These are phyloP conservation scores for Scutellaria galericulata DNA, from an alignment of 257 asterid genomes.

Conservation along the genomic window DNA sequence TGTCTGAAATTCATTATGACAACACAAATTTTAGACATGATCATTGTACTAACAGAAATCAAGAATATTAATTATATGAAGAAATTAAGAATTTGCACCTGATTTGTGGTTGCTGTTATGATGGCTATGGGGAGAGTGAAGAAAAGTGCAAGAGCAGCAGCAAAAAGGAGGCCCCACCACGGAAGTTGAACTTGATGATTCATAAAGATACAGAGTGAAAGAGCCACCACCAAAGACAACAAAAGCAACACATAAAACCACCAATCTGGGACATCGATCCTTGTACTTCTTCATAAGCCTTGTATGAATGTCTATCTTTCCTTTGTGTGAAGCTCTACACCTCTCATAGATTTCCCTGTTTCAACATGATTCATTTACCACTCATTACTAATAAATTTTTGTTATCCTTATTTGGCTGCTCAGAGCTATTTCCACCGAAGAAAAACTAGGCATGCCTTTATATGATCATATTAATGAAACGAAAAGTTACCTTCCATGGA, in stretches of 20 bases:
- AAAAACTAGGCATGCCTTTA: too few species aligned
- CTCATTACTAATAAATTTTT: too few species aligned
- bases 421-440: too few species aligned
- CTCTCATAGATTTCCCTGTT: slow-evolving; percentile 47
- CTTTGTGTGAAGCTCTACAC: slow-evolving; percentile 42
- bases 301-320: slow-evolving; percentile 69
- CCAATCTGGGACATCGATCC: slow-evolving; percentile 77
- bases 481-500: slow-evolving; percentile 55
- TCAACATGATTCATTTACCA: too few species aligned
- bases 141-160: slow-evolving; percentile 47
- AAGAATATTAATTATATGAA: too few species aligned
- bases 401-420: too few species aligned
- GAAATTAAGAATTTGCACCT: neutral
- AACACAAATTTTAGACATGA: too few species aligned
- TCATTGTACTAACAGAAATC: too few species aligned
- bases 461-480: too few species aligned
- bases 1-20: slow-evolving; percentile 35
- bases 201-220: slow-evolving; percentile 60
- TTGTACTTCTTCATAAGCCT: slow-evolving; percentile 66
- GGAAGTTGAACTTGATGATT: slow-evolving; percentile 71
- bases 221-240: slow-evolving; percentile 50
- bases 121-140: slow-evolving; percentile 77
- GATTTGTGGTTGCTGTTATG: slow-evolving; percentile 83
- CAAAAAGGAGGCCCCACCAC: slow-evolving; percentile 78
- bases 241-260: slow-evolving; percentile 60